Base-by-base conservation (phyloP, 208 protist species). In the Perkinsela sp. region DNA sequence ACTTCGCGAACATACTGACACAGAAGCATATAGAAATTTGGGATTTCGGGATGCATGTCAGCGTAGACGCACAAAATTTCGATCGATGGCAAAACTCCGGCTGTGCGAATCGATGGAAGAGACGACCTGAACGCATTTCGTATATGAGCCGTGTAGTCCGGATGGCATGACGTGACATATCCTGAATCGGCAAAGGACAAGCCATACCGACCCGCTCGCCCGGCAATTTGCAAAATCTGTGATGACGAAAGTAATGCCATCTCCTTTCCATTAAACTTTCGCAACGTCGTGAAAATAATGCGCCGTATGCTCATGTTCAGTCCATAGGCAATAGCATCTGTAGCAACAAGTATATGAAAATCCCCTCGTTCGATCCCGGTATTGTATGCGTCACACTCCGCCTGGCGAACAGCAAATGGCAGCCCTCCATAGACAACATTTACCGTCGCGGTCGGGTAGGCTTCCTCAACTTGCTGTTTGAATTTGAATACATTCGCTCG, bases 311-410 rank as follows among this genome's bases (percentile, higher is more conserved):
- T 80, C 76, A 96, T 86, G 74, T 96, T 96, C 0, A 96, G 77
- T 1, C 93, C 93, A 76, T 93, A 94, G 31, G 90, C 93, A 29
- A 96, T 85, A 2, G 93, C 93, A 71, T 96, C 90, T 2, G 86
- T 93, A 0, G 90, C 86, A 1, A 94, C 79, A 13, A 96, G 77
- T 30, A 94, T 77, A 68, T 83, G 76, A 70, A 80, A 83, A 1
- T 29, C 57, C 67, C 48, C 68, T 32, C 69, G 66, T n/a, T 71
- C 32, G 0, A 81, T 79, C 32, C 79, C 80, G 15, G 74, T 68
- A 74, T 96, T 95, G 74, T 93, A 95, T 16, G 76, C 71, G 1
- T 71, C 68, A 0, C 85, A 86, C 70, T 94, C 88, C 1, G 32
- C 48, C 70, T 84, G 76, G 29, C 93, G 82, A 15, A 90, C 81